Evolutionary conservation across 2,329 filamentous ascomycete genomes (phyloP), one percentile per base, ranked within the genome.

Genomic region (Tolypocladium nubicola): DNA sequence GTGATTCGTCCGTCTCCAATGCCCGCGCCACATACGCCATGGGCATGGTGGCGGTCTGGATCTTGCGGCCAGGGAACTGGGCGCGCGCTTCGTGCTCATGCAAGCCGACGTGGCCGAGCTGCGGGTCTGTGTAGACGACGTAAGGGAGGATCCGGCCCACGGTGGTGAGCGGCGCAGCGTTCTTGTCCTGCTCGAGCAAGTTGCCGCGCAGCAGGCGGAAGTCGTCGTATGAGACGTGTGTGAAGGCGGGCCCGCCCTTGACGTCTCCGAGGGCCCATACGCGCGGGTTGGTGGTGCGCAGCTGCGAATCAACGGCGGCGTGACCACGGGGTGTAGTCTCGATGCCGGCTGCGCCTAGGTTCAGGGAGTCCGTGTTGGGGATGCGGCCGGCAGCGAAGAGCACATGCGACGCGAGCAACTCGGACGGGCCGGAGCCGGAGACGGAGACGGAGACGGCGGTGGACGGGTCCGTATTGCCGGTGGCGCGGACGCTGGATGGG

Each of bases 141-240:
- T 79, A 79, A 3, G 79, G 78, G 9, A 61, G 4, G 19, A 61
- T 40, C 13, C 60, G 57, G 11, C 56, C 54, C 2, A 19, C 33
- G 1, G 56, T 58, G 1, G 59, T 61, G 39, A 58, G 54, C 9
- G 54, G 37, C 19, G 45, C 26, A 8, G 45, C 35, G 19, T 55
- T 30, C 2, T 39, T 13, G 38, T 43, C 53, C 43, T 21, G 8
- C 23, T 56, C 49, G 41, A 78, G 61, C 52, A 80, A 62, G 59
- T 79, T 80, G 59, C 70, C 67, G 30, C 73, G 70, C 52, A 82
- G 62, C 64, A 83, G 75, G 57, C 79, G 76, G 64, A 75, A 80
- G 67, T 82, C 79, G 65, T 82, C 79, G 67, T 81, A 82, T 4
- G 76, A 79, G 60, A 82, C 74, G 66, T 82, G 79, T 1, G 79